Percentiles rank a stretch among this genome's conserved stretches.
Evolutionary conservation across 1,284 basidiomycete species (phyloP).

Genomic region (Neolentinus lepideus): DNA sequence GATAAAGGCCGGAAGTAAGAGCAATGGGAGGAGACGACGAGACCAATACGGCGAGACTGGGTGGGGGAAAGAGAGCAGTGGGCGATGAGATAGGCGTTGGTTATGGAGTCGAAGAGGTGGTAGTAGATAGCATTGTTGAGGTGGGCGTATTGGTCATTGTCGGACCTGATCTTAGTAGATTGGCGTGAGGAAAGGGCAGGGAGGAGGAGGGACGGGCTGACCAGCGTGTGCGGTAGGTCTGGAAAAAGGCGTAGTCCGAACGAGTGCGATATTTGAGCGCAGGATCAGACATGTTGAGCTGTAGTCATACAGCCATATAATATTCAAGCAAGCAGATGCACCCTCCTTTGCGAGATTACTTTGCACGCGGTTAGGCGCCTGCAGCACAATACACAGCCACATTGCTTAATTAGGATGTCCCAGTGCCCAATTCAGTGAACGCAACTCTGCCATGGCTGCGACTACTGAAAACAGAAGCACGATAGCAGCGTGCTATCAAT

Average conservation of each 20-base stretch:
- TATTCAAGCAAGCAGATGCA: too few relatives aligned
- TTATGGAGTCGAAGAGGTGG: constrained; percentile 69
- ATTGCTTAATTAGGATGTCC: too few relatives aligned
- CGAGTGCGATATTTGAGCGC: constrained; percentile 30
- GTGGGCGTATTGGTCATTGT: constrained; percentile 77
- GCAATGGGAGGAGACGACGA: constrained; percentile 68
- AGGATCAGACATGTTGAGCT: neutral
- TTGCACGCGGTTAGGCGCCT: too few relatives aligned
- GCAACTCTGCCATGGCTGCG: too few relatives aligned
- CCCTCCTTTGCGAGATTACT: too few relatives aligned
- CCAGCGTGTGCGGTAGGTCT: constrained; percentile 65
- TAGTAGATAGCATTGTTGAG: constrained; percentile 77
- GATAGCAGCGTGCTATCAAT: too few relatives aligned
- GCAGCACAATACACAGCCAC: too few relatives aligned
- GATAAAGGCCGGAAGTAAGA: constrained; percentile 65
- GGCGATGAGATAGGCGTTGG: constrained; percentile 68
- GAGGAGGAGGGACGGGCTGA: constrained; percentile 22
- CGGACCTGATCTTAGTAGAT: constrained; percentile 38
- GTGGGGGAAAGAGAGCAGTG: constrained; percentile 47
- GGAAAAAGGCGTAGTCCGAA: constrained; percentile 49
- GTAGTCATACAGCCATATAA: too few relatives aligned
- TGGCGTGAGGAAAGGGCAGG: neutral
- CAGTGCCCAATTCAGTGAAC: too few relatives aligned
- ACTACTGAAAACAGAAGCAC: too few relatives aligned
- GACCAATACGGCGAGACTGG: constrained; percentile 48